A percentile compares a stretch with the other conserved stretches of the same genome.
phyloP scores from a whole-genome alignment of 352 stramenopile species.

The Pythium diclinum region DNA sequence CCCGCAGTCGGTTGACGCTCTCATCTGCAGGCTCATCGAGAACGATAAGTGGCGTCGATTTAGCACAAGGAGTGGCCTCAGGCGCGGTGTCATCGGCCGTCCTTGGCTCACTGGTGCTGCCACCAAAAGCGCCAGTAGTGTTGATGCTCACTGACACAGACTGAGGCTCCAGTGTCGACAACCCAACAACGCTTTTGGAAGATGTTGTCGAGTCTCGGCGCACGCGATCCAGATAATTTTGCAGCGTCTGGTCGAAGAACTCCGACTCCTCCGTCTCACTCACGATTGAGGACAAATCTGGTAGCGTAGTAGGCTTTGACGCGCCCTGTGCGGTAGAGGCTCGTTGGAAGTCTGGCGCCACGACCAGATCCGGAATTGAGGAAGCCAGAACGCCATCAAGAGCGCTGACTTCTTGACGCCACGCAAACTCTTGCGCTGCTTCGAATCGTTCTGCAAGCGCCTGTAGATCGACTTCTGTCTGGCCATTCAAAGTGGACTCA shows the following conservation, averaged over 20 bases:
- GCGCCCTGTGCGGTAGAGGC: not conserved
- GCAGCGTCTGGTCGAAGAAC: conserved; percentile 27
- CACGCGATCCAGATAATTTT: conserved; percentile 25
- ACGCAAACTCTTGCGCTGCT: not conserved
- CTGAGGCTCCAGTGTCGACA: not conserved
- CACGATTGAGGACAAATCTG: conserved; percentile 14
- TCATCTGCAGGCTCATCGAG: not conserved
- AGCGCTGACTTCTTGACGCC: not conserved
- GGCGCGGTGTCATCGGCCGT: not conserved
- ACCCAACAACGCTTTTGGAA: not conserved
- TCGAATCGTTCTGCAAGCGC: not conserved
- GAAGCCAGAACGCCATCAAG: not conserved
- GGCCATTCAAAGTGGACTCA: not conserved
- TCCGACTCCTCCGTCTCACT: conserved; percentile 17
- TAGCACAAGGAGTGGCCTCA: not conserved
- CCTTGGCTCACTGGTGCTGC: too few species aligned
- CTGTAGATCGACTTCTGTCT: not conserved
- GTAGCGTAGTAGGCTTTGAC: not conserved
- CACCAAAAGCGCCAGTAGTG: too few species aligned
- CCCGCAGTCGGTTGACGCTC: not conserved
- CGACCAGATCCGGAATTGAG: too few species aligned
- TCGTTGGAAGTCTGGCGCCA: not conserved
- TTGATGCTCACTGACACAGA: too few species aligned
- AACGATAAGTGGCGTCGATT: not conserved
- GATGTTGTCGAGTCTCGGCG: conserved; percentile 15